phyloP scores from a whole-genome alignment of 2,329 filamentous ascomycete species.

The Trichophyton benhamiae region DNA sequence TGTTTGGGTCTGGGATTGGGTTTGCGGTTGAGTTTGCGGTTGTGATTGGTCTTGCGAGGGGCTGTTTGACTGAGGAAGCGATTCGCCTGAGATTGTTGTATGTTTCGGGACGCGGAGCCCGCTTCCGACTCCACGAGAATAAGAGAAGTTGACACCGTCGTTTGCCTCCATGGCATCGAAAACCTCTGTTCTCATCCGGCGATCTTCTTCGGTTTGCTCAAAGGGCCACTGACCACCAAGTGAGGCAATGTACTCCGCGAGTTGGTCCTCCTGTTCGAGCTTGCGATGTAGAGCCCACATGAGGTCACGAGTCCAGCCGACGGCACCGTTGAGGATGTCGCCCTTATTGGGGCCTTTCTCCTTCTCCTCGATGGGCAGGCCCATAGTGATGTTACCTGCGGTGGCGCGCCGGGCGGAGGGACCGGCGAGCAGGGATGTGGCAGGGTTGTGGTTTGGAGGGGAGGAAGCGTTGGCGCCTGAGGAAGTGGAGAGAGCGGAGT shows the following conservation, averaged over 20 bases:
- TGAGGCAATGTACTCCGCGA: conserved; percentile 60
- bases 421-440: conserved; percentile 77
- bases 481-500: conserved; percentile 66
- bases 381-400: conserved; percentile 80
- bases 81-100: conserved; percentile 79
- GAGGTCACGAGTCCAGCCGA: conserved; percentile 91
- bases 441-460: conserved; percentile 29
- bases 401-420: conserved; percentile 68
- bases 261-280: conserved; percentile 75
- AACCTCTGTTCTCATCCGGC: conserved; percentile 88
- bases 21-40: not conserved
- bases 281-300: conserved; percentile 95
- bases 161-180: conserved; percentile 77
- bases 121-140: conserved; percentile 70
- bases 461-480: conserved; percentile 46
- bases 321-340: conserved; percentile 91
- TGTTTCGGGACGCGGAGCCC: conserved; percentile 85
- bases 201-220: conserved; percentile 78
- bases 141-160: conserved; percentile 61
- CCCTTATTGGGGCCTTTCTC: conserved; percentile 99
- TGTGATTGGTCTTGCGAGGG: not conserved
- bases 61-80: conserved; percentile 36
- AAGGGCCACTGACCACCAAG: conserved; percentile 68
- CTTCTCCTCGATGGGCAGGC: conserved; percentile 87
- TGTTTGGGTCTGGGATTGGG: conserved; percentile 26